phyloP scores from a whole-genome alignment of 176 grass and related monocot species.

The Zizania latifolia region DNA sequence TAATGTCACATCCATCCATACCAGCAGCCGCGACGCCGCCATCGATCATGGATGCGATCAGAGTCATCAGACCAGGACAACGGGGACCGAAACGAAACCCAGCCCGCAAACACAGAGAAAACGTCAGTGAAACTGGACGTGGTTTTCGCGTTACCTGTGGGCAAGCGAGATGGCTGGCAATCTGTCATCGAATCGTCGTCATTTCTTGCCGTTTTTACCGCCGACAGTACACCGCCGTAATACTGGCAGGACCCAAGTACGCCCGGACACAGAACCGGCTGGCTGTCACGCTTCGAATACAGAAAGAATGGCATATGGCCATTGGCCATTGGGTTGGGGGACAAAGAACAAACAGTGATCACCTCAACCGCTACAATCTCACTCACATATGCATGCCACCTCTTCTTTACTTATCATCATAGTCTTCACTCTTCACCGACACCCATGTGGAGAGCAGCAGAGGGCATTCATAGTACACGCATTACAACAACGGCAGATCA shows the following conservation, averaged over 20 bases:
- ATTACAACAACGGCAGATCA: constrained; percentile 16
- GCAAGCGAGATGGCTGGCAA: too few relatives aligned
- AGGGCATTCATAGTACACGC: constrained; percentile 29
- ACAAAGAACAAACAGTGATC: constrained; percentile 13
- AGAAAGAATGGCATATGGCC: constrained; percentile 15
- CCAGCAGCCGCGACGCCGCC: background rate
- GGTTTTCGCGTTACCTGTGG: background rate
- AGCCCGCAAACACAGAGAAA: background rate
- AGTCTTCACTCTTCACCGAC: too few relatives aligned
- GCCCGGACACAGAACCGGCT: background rate
- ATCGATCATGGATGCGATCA: background rate
- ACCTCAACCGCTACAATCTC: background rate
- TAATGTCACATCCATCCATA: background rate
- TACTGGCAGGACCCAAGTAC: constrained; percentile 23
- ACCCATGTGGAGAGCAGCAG: constrained; percentile 22
- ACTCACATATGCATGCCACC: background rate
- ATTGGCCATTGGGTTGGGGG: too few relatives aligned
- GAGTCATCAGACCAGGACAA: too few relatives aligned
- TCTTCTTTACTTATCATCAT: background rate
- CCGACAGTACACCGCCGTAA: constrained; percentile 17
- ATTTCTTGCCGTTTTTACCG: background rate
- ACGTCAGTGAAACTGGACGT: background rate
- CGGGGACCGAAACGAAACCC: background rate
- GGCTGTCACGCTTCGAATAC: background rate
- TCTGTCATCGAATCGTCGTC: background rate